Evolutionary conservation across 2,329 filamentous ascomycete species (phyloP), one percentile per base, ranked within the genome.

Genomic region (Talaromyces marneffei): DNA sequence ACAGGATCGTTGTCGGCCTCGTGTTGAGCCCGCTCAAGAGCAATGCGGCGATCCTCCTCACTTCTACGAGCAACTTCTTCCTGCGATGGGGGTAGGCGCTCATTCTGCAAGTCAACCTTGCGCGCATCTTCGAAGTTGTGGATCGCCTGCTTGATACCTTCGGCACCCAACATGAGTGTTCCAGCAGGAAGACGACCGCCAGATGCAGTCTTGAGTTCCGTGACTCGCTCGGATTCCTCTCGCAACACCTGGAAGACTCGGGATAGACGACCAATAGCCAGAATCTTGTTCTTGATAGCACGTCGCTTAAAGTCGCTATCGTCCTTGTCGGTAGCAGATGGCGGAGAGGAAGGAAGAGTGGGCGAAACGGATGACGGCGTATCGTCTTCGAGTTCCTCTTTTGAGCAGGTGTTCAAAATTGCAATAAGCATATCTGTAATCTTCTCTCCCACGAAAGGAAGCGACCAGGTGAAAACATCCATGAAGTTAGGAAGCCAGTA

Each of bases 401-500:
- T 96, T n/a, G 94, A 97, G 81, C 92, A 97, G 18, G 91, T 97
- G 81, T 95, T 97, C 68, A 99, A 82, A 71, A 99, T 99, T 44
- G 92, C 93, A 73, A 99, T 97, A 66, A 99, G 86, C 94, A 99
- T 99, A 72, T 99, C 94, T 18, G 94, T 97, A 72, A 99, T 92
- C 84, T 99, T 99, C 78, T 99, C 94, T 65, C 94, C 93, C 25
- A 99, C 94, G 77, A 99, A 99, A 0, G 94, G 94, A 63, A 99
- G 82, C 35, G 94, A 99, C 94, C 94, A 99, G n/a, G 94, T 99
- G 74, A 99, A 99, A 65, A 99, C 94, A 72, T 99, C 94, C 94
- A 99, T 99, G 74, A 99, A 99, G 81, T 99, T 99, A 60, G 94
- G 94, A 54, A 99, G 85, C 94, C 94, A 99, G 82, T 99, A 99